Conservation (phyloP, 306 rosid species). For the Malus asiatica region DNA sequence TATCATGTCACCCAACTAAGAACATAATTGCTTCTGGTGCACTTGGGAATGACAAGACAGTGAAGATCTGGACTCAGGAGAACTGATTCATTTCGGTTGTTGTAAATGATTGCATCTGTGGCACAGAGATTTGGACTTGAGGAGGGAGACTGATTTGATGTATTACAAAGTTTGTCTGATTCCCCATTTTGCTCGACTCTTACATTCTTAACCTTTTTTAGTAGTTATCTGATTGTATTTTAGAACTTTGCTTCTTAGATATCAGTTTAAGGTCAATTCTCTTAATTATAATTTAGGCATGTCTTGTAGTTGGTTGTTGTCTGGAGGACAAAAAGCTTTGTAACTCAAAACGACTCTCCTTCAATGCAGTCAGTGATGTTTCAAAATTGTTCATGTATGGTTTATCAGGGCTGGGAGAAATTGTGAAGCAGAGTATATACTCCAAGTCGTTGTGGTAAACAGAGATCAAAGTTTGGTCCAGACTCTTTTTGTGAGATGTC, state of each 20-base stretch:
- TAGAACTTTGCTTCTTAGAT: neutral
- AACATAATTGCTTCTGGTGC: constrained; percentile 95
- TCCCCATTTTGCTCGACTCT: neutral
- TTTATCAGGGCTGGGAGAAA: neutral
- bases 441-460: neutral
- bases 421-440: neutral
- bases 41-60: constrained; percentile 80
- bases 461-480: neutral
- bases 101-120: neutral
- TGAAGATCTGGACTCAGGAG: constrained; percentile 85
- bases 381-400: neutral
- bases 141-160: neutral
- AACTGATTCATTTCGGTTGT: constrained; percentile 25
- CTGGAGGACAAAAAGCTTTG: too few relatives aligned
- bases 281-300: neutral
- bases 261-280: neutral
- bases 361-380: neutral
- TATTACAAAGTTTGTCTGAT: neutral
- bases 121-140: neutral
- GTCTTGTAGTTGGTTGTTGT: neutral
- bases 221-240: neutral
- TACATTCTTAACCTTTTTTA: neutral
- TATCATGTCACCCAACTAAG: constrained; percentile 80
- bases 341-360: too few relatives aligned
- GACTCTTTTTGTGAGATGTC: neutral